Evolutionary conservation across 179 eudicot genomes (phyloP), one percentile per base, ranked within the genome.

Genomic region (Nepenthes alata): DNA sequence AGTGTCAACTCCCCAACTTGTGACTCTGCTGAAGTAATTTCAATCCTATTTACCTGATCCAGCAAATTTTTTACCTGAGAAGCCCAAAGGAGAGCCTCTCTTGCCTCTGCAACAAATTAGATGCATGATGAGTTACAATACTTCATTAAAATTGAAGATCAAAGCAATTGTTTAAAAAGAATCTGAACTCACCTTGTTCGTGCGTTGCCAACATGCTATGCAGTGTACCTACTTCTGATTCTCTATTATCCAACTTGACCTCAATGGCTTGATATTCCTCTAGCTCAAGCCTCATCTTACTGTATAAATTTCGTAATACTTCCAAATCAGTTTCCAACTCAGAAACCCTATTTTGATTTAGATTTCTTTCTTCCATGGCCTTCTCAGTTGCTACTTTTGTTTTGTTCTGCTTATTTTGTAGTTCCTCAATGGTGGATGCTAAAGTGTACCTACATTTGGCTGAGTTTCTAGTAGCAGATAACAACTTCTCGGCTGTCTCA

Each of bases 291-390:
- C 55, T 73, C 81, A 87, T 69, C 67, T 87, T 89, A 57, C 69
- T 72, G 74, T 78, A 77, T 37, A 64, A 53, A 59, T 71, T 78
- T 47, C 83, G 74, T 60, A 72, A 59, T 63, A 57, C 75, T 61
- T 81, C 81, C 57, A 87, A 58, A 69, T 94, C 82, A 67, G 72
- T 69, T 77, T 87, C 95, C 76, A 93, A 67, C 72, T 75, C 71
- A 47, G 70, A 78, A 72, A 80, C 68, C 73, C 72, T 76, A 48
- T 60, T 66, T 62, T 51, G 70, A 65, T 67, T 64, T 50, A 72
- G 56, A 68, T 81, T 85, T 58, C 81, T 81, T 72, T 85, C 90
- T 78, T 76, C 78, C 60, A 61, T 56, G 64, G 71, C 78, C 68
- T 72, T 80, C 53, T 78, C 75, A 39, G 68, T 63, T 61, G 73